Conservation (phyloP, 495 filamentous ascomycete species). For the Neurospora cerealis region DNA sequence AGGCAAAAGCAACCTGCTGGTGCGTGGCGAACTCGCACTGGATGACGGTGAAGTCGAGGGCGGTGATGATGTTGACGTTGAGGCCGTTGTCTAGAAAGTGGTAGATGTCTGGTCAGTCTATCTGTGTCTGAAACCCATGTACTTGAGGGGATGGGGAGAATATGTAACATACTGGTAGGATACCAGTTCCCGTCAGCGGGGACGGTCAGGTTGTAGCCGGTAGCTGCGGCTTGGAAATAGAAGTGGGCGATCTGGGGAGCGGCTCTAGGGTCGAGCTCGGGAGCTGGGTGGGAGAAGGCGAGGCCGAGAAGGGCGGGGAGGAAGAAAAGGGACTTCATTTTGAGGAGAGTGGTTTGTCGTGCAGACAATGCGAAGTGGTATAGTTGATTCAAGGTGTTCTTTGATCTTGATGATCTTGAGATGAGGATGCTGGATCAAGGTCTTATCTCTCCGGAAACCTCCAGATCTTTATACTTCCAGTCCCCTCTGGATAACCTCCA, state of each 20-base stretch:
- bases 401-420: background rate
- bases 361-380: background rate
- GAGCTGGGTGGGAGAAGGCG: conserved; percentile 5
- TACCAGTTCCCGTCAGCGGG: conserved; percentile 18
- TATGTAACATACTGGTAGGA: conserved; percentile 11
- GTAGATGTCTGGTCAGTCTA: background rate
- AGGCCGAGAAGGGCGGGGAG: conserved; percentile 5
- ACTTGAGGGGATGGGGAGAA: background rate
- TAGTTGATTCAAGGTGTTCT: background rate
- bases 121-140: background rate
- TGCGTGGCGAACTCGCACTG: conserved; percentile 17
- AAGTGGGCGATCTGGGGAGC: conserved; percentile 18
- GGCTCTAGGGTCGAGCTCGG: conserved; percentile 10
- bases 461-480: background rate
- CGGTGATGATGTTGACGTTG: conserved; percentile 18
- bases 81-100: conserved; percentile 14
- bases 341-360: background rate
- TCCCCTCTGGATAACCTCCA: background rate
- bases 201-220: conserved; percentile 16
- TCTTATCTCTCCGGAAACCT: background rate
- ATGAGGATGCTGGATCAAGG: background rate
- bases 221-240: conserved; percentile 20
- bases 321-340: conserved; percentile 10
- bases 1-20: conserved; percentile 7
- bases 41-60: conserved; percentile 17